phyloP scores from a whole-genome alignment of 805 yeast species.

The Danielozyma ontarioensis region DNA sequence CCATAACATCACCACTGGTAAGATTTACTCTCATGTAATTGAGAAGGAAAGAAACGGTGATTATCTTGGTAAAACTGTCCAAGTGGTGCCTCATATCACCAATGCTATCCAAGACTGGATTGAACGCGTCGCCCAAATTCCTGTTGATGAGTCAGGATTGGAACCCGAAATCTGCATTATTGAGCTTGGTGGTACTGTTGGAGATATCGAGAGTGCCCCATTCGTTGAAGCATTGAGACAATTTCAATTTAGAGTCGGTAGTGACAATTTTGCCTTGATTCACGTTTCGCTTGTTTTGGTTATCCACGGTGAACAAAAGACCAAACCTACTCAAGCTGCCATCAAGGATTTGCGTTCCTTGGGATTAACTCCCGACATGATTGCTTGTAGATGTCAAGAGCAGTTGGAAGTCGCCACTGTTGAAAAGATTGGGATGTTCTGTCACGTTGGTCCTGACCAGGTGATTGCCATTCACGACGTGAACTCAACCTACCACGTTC shows the following conservation, averaged over 20 bases:
- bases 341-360: slow-evolving; percentile 92
- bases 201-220: slow-evolving; percentile 98
- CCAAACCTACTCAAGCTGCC: slow-evolving; percentile 99
- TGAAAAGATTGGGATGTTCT: slow-evolving; percentile 96
- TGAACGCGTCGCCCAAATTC: slow-evolving; percentile 83
- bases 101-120: slow-evolving; percentile 98
- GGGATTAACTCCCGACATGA: slow-evolving; percentile 93
- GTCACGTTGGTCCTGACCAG: slow-evolving; percentile 98
- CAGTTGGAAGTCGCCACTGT: slow-evolving; percentile 78
- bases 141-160: slow-evolving; percentile 84
- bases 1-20: slow-evolving; percentile 98
- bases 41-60: slow-evolving; percentile 95
- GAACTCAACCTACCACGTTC: slow-evolving; percentile 95
- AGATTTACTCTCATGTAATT: slow-evolving; percentile 89
- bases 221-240: slow-evolving; percentile 98
- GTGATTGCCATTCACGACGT: slow-evolving; percentile 96
- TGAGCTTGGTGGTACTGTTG: slow-evolving; percentile 98
- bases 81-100: slow-evolving; percentile 97
- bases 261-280: slow-evolving; percentile 88
- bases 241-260: slow-evolving; percentile 95
- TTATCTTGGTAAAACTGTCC: slow-evolving; percentile 98
- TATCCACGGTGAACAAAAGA: slow-evolving; percentile 97
- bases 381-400: slow-evolving; percentile 94
- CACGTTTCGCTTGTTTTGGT: slow-evolving; percentile 98
- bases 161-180: slow-evolving; percentile 95